A percentile compares a stretch with the other conserved stretches of the same genome.
Evolutionary conservation across 768 basidiomycete species (phyloP).

Genomic region (Trametes cingulata): DNA sequence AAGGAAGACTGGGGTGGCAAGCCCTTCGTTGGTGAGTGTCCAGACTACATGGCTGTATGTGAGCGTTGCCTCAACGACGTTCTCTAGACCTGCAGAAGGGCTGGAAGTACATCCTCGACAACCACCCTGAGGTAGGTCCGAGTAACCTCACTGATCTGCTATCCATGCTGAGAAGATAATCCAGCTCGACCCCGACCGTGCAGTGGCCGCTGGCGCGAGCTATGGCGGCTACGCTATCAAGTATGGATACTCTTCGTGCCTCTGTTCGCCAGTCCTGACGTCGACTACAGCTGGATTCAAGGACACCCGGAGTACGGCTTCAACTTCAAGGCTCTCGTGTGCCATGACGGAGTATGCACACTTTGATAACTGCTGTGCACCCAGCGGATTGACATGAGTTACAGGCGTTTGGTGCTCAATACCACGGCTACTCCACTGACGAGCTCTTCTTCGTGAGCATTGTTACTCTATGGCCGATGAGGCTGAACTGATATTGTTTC

Average conservation of each 20-base stretch:
- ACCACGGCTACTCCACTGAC: slow-evolving; percentile 88
- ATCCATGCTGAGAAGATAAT: too few relatives aligned
- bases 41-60: background rate
- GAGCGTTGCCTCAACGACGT: background rate
- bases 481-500: background rate
- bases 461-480: background rate
- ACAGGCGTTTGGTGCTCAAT: slow-evolving; percentile 73
- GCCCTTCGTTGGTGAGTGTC: slow-evolving; percentile 57
- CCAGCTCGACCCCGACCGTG: slow-evolving; percentile 69
- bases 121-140: slow-evolving; percentile 63
- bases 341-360: slow-evolving; percentile 81
- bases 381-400: background rate
- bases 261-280: slow-evolving; percentile 1
- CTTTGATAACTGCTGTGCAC: background rate
- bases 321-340: slow-evolving; percentile 87
- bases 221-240: slow-evolving; percentile 79
- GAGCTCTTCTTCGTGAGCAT: slow-evolving; percentile 83
- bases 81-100: slow-evolving; percentile 58
- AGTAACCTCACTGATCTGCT: background rate
- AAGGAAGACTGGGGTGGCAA: slow-evolving; percentile 84
- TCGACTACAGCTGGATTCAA: slow-evolving; percentile 79
- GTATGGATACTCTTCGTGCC: slow-evolving; percentile 40
- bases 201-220: slow-evolving; percentile 51
- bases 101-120: slow-evolving; percentile 67
- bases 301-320: slow-evolving; percentile 89